Conservation (phyloP, 2,329 filamentous ascomycete species). For the Colletotrichum magnum region DNA sequence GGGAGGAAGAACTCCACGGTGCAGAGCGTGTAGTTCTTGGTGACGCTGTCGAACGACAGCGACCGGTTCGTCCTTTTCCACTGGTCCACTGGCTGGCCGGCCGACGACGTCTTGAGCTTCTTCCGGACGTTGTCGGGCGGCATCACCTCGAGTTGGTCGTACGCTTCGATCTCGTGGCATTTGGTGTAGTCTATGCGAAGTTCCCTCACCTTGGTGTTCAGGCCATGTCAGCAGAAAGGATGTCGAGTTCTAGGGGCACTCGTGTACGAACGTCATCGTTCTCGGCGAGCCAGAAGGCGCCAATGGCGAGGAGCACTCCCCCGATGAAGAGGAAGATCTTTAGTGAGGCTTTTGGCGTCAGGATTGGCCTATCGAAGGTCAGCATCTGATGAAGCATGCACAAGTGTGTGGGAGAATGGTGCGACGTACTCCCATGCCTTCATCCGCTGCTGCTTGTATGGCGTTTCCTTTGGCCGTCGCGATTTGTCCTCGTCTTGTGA, state of each 20-base stretch:
- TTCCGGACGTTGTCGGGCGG: conserved; percentile 20
- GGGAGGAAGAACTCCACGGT: conserved; percentile 21
- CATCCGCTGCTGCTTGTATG: conserved; percentile 12
- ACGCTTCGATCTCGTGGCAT: conserved; percentile 24
- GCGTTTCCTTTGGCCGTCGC: conserved; percentile 1
- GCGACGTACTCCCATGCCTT: conserved; percentile 12
- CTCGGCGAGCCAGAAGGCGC: conserved; percentile 3
- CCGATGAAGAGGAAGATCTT: conserved; percentile 6
- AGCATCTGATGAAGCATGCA: not conserved
- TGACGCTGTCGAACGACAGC: conserved; percentile 1
- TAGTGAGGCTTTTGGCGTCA: conserved; percentile 14
- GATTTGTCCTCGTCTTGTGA: not conserved
- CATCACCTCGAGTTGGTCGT: conserved; percentile 24
- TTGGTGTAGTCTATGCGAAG: conserved; percentile 13
- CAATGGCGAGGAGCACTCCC: not conserved
- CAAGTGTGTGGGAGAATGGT: no score
- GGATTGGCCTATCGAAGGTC: not conserved
- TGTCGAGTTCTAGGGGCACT: not conserved
- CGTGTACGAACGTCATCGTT: not conserved
- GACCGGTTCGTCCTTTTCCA: conserved; percentile 18
- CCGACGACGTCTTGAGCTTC: conserved; percentile 16
- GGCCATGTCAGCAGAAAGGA: no score
- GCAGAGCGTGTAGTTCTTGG: conserved; percentile 10
- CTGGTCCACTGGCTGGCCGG: conserved; percentile 9
- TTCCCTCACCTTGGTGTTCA: conserved; percentile 1